These are phyloP conservation scores for Phytophthora europaea DNA, from an alignment of 352 stramenopile genomes.

Conservation along the genomic window DNA sequence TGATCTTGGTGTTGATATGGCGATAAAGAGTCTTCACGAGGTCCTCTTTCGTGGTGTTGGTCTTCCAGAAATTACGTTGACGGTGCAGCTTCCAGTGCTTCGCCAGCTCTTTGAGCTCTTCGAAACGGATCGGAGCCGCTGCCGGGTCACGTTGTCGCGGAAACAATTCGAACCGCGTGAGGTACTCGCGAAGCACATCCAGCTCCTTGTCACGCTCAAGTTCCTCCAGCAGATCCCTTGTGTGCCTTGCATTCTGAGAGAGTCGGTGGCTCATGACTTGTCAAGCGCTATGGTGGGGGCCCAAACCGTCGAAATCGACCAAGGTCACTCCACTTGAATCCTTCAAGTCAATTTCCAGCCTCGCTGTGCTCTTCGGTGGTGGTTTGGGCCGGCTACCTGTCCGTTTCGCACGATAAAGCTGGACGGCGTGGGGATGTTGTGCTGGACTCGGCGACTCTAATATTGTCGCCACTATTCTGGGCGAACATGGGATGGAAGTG, in stretches of 20 bases:
- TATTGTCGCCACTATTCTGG: slow-evolving; percentile 37
- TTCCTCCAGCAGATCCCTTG: slow-evolving; percentile 84
- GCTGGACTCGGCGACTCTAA: slow-evolving; percentile 22
- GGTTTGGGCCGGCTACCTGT: slow-evolving; percentile 9
- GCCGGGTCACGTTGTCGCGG: slow-evolving; percentile 76
- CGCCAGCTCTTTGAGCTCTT: slow-evolving; percentile 92
- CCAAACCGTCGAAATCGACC: not conserved
- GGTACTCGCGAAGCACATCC: slow-evolving; percentile 86
- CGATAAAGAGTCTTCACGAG: slow-evolving; percentile 86
- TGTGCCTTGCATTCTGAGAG: slow-evolving; percentile 85
- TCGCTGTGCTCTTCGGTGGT: not conserved
- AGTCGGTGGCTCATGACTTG: slow-evolving; percentile 81
- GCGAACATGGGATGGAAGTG: slow-evolving; percentile 23
- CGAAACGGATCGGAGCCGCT: slow-evolving; percentile 86
- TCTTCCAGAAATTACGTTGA: slow-evolving; percentile 93
- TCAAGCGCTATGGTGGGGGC: not conserved
- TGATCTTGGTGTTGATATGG: slow-evolving; percentile 91
- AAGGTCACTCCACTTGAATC: slow-evolving; percentile 3
- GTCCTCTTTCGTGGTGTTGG: slow-evolving; percentile 89
- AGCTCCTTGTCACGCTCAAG: slow-evolving; percentile 90
- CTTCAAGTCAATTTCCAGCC: not conserved
- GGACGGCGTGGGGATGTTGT: not conserved
- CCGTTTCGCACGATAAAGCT: slow-evolving; percentile 33
- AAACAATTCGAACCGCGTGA: slow-evolving; percentile 87
- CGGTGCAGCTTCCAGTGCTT: slow-evolving; percentile 93